Conservation (phyloP, 805 yeast genomes). For the Ascoidea tarda region DNA sequence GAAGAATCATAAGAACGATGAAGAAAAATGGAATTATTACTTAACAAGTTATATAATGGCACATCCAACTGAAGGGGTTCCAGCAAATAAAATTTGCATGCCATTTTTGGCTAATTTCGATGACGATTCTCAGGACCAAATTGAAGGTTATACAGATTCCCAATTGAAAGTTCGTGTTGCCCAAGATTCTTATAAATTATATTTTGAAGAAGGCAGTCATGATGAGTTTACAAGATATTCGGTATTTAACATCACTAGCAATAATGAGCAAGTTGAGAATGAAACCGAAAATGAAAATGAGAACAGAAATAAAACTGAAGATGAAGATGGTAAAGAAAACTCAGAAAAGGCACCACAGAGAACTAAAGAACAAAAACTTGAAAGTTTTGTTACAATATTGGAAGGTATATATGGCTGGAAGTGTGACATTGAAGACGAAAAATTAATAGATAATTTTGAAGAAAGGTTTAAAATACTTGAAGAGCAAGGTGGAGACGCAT, state of each 20-base stretch:
- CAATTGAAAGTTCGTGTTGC: conserved; percentile 68
- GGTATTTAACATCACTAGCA: conserved; percentile 19
- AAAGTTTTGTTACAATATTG: too few species aligned
- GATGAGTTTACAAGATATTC: conserved; percentile 66
- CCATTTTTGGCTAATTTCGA: conserved; percentile 64
- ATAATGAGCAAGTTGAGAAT: neutral
- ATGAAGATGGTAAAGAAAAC: neutral
- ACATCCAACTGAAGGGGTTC: conserved; percentile 94
- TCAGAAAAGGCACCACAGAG: too few species aligned
- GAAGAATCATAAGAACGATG: conserved; percentile 51
- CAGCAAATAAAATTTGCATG: conserved; percentile 56
- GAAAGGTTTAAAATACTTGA: neutral
- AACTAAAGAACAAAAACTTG: neutral
- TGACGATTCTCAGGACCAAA: conserved; percentile 36
- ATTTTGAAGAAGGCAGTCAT: conserved; percentile 64
- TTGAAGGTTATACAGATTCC: conserved; percentile 53
- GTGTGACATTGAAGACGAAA: neutral
- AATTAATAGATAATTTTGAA: neutral
- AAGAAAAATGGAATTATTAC: conserved; percentile 86
- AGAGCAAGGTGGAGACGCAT: neutral
- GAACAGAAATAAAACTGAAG: neutral
- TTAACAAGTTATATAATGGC: conserved; percentile 87
- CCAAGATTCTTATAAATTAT: conserved; percentile 62
- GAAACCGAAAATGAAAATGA: neutral
- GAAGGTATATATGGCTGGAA: neutral